Percentiles rank a stretch among this genome's conserved stretches.
Conservation (phyloP, 768 basidiomycete species). For the Imleria badia region DNA sequence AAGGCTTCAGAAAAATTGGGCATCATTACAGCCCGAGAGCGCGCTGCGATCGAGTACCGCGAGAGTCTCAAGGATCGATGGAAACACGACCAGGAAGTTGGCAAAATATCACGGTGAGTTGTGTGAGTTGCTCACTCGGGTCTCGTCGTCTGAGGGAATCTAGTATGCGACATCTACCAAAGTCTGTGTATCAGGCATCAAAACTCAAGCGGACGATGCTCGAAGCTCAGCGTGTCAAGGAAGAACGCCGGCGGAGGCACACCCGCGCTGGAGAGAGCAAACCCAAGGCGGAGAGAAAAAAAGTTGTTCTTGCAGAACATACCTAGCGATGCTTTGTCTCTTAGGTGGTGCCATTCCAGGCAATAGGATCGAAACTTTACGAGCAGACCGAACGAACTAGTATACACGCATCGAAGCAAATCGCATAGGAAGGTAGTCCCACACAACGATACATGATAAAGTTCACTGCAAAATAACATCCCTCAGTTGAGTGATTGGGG, state of each 20-base stretch:
- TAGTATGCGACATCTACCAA: slow-evolving; percentile 82
- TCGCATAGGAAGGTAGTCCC: slow-evolving; percentile 1
- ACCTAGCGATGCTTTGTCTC: slow-evolving; percentile 25
- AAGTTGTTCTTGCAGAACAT: slow-evolving; percentile 81
- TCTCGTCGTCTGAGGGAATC: slow-evolving; percentile 1
- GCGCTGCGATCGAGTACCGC: slow-evolving; percentile 90
- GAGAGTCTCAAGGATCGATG: slow-evolving; percentile 85
- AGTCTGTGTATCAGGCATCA: slow-evolving; percentile 84
- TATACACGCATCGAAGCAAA: slow-evolving; percentile 1
- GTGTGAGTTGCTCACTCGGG: neutral
- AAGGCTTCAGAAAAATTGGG: slow-evolving; percentile 92
- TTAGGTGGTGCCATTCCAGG: slow-evolving; percentile 1
- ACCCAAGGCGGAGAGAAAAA: slow-evolving; percentile 91
- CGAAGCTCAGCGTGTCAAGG: slow-evolving; percentile 85
- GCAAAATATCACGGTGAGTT: slow-evolving; percentile 74
- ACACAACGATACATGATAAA: neutral
- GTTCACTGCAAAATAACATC: slow-evolving; percentile 31
- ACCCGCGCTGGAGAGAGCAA: slow-evolving; percentile 82
- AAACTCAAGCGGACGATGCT: slow-evolving; percentile 93
- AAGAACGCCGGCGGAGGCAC: slow-evolving; percentile 89
- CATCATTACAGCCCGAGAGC: slow-evolving; percentile 84
- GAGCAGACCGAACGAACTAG: neutral
- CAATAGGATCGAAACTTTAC: neutral
- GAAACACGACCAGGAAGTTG: slow-evolving; percentile 81
- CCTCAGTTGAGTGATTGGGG: slow-evolving; percentile 51